Conservation (phyloP, 2,329 filamentous ascomycete genomes). For the Fonsecaea monophora region DNA sequence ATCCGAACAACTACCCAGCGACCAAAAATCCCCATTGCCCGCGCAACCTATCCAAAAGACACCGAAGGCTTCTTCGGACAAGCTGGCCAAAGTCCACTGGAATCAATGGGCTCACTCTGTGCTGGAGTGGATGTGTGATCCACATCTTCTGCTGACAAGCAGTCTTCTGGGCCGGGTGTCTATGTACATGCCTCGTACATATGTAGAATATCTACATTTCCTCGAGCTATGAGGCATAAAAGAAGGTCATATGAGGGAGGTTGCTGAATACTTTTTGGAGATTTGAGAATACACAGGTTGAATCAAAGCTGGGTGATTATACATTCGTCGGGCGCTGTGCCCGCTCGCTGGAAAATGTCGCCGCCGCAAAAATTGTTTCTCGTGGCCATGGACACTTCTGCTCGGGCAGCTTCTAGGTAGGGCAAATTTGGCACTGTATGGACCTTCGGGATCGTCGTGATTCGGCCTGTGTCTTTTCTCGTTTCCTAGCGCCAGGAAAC, state of each 20-base stretch:
- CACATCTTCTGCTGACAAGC: not conserved
- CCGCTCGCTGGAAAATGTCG: not conserved
- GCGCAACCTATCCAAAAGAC: no score
- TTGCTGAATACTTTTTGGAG: not conserved
- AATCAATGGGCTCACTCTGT: not conserved
- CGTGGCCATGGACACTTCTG: not conserved
- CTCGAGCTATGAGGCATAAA: not conserved
- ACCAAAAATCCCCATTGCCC: no score
- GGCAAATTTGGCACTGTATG: not conserved
- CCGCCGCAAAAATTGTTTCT: not conserved
- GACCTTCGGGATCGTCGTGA: not conserved
- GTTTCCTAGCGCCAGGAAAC: not conserved
- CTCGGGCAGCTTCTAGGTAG: not conserved
- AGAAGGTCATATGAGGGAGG: not conserved
- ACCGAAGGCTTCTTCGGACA: no score
- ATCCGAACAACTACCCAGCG: no score
- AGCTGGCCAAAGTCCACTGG: no score
- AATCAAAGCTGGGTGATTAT: constrained; percentile 1
- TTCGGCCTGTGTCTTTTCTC: not conserved
- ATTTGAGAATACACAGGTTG: not conserved
- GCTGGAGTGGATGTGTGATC: not conserved
- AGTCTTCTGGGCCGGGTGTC: not conserved
- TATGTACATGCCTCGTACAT: no score
- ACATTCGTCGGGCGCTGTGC: not conserved
- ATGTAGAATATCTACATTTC: not conserved